Evolutionary conservation across 225 moss, liverwort and hornwort species (phyloP), one percentile per base, ranked within the genome.

Genomic region (Pleurozium schreberi): DNA sequence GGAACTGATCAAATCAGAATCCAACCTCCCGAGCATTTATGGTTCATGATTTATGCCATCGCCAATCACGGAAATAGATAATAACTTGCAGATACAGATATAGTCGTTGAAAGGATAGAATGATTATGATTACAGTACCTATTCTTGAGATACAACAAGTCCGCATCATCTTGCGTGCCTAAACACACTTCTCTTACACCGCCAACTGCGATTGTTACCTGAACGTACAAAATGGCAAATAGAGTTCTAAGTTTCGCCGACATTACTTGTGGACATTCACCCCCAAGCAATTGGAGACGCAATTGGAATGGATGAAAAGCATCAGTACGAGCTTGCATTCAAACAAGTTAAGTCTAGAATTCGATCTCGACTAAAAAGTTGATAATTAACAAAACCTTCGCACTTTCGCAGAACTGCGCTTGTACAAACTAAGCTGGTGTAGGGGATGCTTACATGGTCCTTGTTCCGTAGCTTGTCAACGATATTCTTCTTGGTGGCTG

Each of bases 141-240:
- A 34, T 71, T 92, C 88, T 91, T 90, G 76, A 95, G 88, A 52
- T 92, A 95, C 31, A 95, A 81, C 60, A 91, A 23, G 88, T 98
- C 98, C 11, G 87, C 91, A 81, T 94, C 91, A 82, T 95, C 93
- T 89, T 94, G 92, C 47, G 98, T 98, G 55, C 98, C 98, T 62
- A 98, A 83, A 53, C 95, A 95, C 76, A 98, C 97, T 90, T 98
- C 98, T 85, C 88, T 93, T 49, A 98, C 94, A 63, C 98, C 98
- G 33, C 98, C 98, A 36, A 98, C 92, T 87, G 96, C 94, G 59
- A 98, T 98, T 20, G 95, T 93, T 18, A 98, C 96, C 98, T 98
- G 93, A 62, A 76, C 74, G 75, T 57, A 42, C 50, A 88, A 68
- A 76, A 62, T 64, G n/a, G n/a, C 76, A 23, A 85, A 42, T 16